phyloP scores from a whole-genome alignment of 2,329 filamentous ascomycete species.

The Colletotrichum lentis region DNA sequence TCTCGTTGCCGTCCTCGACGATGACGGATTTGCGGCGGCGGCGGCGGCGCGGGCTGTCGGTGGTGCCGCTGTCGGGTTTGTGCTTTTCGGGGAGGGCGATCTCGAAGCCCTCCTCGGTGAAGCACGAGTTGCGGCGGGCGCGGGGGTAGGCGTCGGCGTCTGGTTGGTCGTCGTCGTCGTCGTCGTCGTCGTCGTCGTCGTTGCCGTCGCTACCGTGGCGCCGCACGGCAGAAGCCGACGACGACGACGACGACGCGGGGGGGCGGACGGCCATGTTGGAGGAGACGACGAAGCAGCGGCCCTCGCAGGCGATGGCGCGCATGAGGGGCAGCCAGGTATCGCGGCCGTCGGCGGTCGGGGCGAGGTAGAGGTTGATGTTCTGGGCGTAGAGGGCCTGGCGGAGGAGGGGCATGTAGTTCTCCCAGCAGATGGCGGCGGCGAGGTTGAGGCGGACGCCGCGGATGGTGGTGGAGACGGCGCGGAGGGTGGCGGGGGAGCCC shows the following conservation, averaged over 20 bases:
- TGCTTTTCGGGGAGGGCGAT: constrained; percentile 52
- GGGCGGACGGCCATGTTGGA: constrained; percentile 81
- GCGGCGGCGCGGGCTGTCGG: constrained; percentile 25
- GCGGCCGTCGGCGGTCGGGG: constrained; percentile 85
- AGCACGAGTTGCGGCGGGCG: constrained; percentile 50
- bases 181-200: not conserved
- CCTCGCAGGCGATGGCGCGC: constrained; percentile 82
- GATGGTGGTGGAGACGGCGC: constrained; percentile 80
- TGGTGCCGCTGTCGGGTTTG: constrained; percentile 34
- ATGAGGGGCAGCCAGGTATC: constrained; percentile 86
- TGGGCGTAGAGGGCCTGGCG: constrained; percentile 85
- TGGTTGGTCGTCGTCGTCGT: too few relatives aligned
- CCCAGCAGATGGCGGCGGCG: constrained; percentile 92
- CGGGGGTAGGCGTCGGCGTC: constrained; percentile 15
- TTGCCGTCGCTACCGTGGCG: not conserved
- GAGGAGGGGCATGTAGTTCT: constrained; percentile 93
- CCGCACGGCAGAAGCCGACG: not conserved
- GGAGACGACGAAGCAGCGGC: constrained; percentile 84
- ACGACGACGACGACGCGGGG: constrained; percentile 46
- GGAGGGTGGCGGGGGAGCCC: constrained; percentile 79
- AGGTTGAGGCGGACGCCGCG: constrained; percentile 81
- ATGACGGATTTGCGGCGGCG: constrained; percentile 54
- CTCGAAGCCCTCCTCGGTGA: constrained; percentile 58
- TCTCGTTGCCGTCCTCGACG: constrained; percentile 64
- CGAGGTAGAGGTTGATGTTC: constrained; percentile 90